phyloP scores from a whole-genome alignment of 306 rosid genomes.

The Psophocarpus tetragonolobus region DNA sequence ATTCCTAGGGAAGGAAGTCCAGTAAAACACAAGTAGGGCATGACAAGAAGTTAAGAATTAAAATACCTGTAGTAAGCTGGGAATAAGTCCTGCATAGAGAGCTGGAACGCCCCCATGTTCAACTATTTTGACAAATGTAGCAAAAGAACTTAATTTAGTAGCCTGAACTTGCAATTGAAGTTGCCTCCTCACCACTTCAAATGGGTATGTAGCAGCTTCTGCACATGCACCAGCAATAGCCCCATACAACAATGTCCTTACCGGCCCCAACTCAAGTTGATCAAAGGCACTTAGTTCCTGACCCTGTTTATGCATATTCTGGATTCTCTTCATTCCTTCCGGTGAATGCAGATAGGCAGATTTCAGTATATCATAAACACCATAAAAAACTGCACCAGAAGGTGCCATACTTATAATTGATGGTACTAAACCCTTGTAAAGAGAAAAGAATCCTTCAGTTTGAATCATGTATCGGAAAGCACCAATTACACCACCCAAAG shows the following conservation, averaged over 20 bases:
- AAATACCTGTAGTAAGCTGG: constrained; percentile 94
- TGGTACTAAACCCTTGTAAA: constrained; percentile 92
- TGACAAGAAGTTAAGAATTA: constrained; percentile 22
- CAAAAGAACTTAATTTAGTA: constrained; percentile 75
- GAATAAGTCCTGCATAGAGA: constrained; percentile 92
- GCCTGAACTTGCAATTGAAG: constrained; percentile 92
- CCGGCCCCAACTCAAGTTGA: constrained; percentile 91
- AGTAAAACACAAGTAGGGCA: background rate
- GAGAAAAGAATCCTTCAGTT: constrained; percentile 91
- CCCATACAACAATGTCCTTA: constrained; percentile 80
- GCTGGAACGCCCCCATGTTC: constrained; percentile 88
- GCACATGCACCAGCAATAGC: constrained; percentile 98
- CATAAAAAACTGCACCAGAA: constrained; percentile 92
- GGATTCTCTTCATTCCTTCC: constrained; percentile 79
- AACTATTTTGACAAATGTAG: constrained; percentile 71
- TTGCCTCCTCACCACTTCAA: constrained; percentile 88
- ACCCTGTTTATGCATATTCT: constrained; percentile 65
- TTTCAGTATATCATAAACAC: constrained; percentile 88
- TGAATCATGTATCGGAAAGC: constrained; percentile 83
- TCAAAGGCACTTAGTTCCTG: constrained; percentile 78
- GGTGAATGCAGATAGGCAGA: constrained; percentile 86
- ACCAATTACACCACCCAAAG: constrained; percentile 89
- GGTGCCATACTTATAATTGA: constrained; percentile 97
- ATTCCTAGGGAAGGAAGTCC: background rate
- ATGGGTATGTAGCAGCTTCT: constrained; percentile 93